These are phyloP conservation scores for Hyphodiscus hymeniophilus DNA, from an alignment of 495 filamentous ascomycete species.

Conservation along the genomic window DNA sequence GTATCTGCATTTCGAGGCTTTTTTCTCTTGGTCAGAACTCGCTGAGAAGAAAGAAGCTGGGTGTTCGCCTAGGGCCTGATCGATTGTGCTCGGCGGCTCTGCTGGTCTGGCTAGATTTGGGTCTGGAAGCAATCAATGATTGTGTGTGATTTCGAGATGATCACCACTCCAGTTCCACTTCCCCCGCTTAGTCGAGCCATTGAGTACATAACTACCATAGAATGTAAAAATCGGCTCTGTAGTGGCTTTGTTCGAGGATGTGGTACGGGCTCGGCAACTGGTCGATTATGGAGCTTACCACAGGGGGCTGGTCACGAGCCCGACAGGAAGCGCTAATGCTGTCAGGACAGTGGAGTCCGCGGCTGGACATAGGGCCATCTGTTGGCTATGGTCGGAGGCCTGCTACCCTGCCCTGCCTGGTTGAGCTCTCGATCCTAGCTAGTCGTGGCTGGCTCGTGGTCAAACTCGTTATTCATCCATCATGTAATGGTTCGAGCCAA, in stretches of 20 bases:
- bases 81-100: slow-evolving; percentile 1
- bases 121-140: background rate
- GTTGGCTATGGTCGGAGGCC: background rate
- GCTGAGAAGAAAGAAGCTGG: background rate
- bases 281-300: background rate
- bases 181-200: background rate
- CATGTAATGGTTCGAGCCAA: slow-evolving; percentile 1
- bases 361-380: background rate
- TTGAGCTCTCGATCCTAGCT: background rate
- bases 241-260: background rate
- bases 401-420: background rate
- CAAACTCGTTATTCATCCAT: too few relatives aligned
- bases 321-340: slow-evolving; percentile 14
- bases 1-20: slow-evolving; percentile 6
- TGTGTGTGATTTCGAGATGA: background rate
- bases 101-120: background rate
- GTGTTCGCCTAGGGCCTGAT: background rate
- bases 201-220: background rate
- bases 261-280: background rate
- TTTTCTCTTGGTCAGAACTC: background rate
- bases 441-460: slow-evolving; percentile 10
- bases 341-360: slow-evolving; percentile 5
- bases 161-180: background rate
- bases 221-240: background rate
- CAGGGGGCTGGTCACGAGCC: slow-evolving; percentile 14